These are phyloP conservation scores for Hymenoscyphus scutula DNA, from an alignment of 2,329 filamentous ascomycete species.

Conservation along the genomic window DNA sequence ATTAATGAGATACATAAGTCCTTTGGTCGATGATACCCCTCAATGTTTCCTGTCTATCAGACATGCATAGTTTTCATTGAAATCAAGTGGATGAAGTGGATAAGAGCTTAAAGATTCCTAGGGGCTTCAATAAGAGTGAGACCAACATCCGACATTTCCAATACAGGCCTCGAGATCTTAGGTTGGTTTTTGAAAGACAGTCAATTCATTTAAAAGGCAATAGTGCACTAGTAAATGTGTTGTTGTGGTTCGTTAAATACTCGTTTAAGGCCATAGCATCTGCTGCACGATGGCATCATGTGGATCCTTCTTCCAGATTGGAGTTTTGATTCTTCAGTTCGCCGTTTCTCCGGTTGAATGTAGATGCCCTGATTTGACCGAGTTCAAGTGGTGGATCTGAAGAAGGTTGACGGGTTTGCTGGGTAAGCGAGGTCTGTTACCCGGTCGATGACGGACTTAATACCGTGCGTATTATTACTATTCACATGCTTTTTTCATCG, in stretches of 20 bases:
- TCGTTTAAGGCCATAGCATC: background rate
- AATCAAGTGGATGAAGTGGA: too few species aligned
- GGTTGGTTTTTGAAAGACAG: background rate
- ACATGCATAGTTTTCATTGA: too few species aligned
- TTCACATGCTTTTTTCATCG: background rate
- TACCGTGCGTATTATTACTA: background rate
- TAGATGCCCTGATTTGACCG: background rate
- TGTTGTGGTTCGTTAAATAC: too few species aligned
- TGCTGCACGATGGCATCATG: background rate
- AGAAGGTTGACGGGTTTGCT: too few species aligned
- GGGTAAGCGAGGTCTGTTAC: background rate
- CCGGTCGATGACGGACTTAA: background rate
- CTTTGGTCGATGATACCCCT: background rate
- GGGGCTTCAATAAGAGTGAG: too few species aligned
- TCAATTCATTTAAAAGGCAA: background rate
- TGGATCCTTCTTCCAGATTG: background rate
- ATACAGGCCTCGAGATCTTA: too few species aligned
- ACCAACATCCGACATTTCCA: too few species aligned
- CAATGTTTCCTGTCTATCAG: background rate
- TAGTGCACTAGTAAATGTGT: background rate
- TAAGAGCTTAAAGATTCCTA: too few species aligned
- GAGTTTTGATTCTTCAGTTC: too few species aligned
- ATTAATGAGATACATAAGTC: conserved; percentile 3
- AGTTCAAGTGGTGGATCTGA: background rate
- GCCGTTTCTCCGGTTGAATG: background rate